Conservation (phyloP, 495 filamentous ascomycete species). For the Aspergillus funiculosus region DNA sequence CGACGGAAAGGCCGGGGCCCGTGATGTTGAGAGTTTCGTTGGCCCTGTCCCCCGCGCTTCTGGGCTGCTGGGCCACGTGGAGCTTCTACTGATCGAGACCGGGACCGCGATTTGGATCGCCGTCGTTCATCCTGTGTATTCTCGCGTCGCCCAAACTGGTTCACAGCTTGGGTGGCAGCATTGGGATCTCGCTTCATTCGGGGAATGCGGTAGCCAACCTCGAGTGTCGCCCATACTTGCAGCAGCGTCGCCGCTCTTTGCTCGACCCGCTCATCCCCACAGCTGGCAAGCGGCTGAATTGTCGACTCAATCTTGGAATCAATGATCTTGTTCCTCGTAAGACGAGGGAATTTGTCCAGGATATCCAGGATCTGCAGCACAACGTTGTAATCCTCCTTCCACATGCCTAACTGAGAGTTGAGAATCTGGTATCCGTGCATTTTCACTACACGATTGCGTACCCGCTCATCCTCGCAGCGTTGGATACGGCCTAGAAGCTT, state of each 20-base stretch:
- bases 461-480: slow-evolving; percentile 79
- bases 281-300: slow-evolving; percentile 61
- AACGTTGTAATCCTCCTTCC: slow-evolving; percentile 83
- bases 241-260: slow-evolving; percentile 65
- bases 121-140: slow-evolving; percentile 56
- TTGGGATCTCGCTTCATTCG: slow-evolving; percentile 65
- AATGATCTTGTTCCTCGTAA: slow-evolving; percentile 95
- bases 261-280: slow-evolving; percentile 68
- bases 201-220: slow-evolving; percentile 92
- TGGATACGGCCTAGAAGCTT: slow-evolving; percentile 89
- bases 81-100: slow-evolving; percentile 48
- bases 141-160: slow-evolving; percentile 65
- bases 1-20: slow-evolving; percentile 53
- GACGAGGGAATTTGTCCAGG: slow-evolving; percentile 77
- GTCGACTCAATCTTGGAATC: slow-evolving; percentile 92
- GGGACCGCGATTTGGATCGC: slow-evolving; percentile 47
- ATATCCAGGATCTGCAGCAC: slow-evolving; percentile 86
- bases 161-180: slow-evolving; percentile 41
- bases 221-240: slow-evolving; percentile 80
- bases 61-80: slow-evolving; percentile 47
- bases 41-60: slow-evolving; percentile 55
- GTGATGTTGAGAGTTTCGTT: slow-evolving; percentile 53
- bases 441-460: slow-evolving; percentile 81
- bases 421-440: slow-evolving; percentile 98
- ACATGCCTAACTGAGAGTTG: slow-evolving; percentile 73